Percentiles rank a stretch among this genome's conserved stretches.
Evolutionary conservation across 2,329 filamentous ascomycete species (phyloP).

Genomic region (Truncatella angustata): DNA sequence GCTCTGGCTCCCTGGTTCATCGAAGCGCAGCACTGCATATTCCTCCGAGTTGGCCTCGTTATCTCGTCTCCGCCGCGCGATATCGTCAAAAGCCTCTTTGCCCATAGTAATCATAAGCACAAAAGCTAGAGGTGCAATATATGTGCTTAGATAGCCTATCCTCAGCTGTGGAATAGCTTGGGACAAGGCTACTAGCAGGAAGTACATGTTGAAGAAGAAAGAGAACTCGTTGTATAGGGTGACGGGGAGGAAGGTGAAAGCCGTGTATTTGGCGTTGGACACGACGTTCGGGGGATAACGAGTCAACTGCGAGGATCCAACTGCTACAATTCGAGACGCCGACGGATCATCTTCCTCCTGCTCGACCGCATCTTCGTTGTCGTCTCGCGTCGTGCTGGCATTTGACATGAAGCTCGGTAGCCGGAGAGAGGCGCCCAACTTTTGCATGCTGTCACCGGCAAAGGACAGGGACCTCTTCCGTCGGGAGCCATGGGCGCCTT

Average conservation of each 20-base stretch:
- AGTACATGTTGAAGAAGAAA: slow-evolving; percentile 99
- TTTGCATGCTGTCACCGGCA: slow-evolving; percentile 40
- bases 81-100: slow-evolving; percentile 94
- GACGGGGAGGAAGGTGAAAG: slow-evolving; percentile 87
- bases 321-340: slow-evolving; percentile 70
- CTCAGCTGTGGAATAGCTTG: slow-evolving; percentile 86
- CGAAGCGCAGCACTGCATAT: slow-evolving; percentile 76
- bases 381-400: slow-evolving; percentile 28
- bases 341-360: slow-evolving; percentile 61
- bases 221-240: slow-evolving; percentile 99
- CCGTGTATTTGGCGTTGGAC: slow-evolving; percentile 97
- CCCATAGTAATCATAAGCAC: slow-evolving; percentile 89
- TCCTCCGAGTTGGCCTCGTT: slow-evolving; percentile 92
- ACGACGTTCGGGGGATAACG: slow-evolving; percentile 88
- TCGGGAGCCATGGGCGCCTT: slow-evolving; percentile 28
- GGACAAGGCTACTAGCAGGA: slow-evolving; percentile 89
- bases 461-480: slow-evolving; percentile 35
- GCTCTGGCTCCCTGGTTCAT: slow-evolving; percentile 45
- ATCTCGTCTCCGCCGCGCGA: slow-evolving; percentile 80
- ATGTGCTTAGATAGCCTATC: slow-evolving; percentile 93
- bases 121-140: slow-evolving; percentile 87
- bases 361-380: slow-evolving; percentile 47
- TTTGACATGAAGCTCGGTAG: slow-evolving; percentile 67
- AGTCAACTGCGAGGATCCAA: slow-evolving; percentile 70
- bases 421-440: slow-evolving; percentile 53